phyloP scores from a whole-genome alignment of 257 asterid species.

The Nicotiana tabacum region DNA sequence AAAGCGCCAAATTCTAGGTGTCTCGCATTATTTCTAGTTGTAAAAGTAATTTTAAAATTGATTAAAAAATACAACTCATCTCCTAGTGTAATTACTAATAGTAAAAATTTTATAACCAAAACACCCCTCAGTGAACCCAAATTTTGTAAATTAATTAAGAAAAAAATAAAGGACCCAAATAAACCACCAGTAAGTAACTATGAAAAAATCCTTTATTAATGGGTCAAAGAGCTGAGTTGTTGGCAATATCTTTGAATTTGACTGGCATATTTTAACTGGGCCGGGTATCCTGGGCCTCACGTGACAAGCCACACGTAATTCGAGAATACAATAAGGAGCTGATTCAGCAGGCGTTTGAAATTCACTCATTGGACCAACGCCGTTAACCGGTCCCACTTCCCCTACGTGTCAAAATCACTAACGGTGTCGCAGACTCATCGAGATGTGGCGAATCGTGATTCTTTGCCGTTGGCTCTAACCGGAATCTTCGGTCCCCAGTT shows the following conservation, averaged over 20 bases:
- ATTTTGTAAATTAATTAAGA: neutral
- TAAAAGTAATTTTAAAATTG: constrained; percentile 14
- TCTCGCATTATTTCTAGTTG: constrained; percentile 62
- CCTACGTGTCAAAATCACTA: constrained; percentile 33
- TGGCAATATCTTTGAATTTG: constrained; percentile 33
- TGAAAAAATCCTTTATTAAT: neutral
- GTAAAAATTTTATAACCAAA: neutral
- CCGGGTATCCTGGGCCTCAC: constrained; percentile 85
- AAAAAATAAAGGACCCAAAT: neutral
- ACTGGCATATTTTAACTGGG: constrained; percentile 50
- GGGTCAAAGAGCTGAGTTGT: constrained; percentile 44
- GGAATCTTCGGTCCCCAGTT: constrained; percentile 29
- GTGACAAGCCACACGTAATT: constrained; percentile 63
- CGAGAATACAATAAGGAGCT: constrained; percentile 37
- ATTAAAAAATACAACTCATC: neutral
- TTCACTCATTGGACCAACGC: constrained; percentile 60
- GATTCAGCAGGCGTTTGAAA: constrained; percentile 40
- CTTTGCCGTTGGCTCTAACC: constrained; percentile 17
- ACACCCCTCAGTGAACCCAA: neutral
- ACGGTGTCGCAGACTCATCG: neutral
- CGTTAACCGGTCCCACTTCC: constrained; percentile 19
- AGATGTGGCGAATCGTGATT: constrained; percentile 40
- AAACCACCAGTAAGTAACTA: neutral
- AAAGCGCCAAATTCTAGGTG: constrained; percentile 52
- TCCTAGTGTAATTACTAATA: too few species aligned